These are phyloP conservation scores for Phtheirospermum japonicum DNA, from an alignment of 257 asterid genomes.

Conservation along the genomic window DNA sequence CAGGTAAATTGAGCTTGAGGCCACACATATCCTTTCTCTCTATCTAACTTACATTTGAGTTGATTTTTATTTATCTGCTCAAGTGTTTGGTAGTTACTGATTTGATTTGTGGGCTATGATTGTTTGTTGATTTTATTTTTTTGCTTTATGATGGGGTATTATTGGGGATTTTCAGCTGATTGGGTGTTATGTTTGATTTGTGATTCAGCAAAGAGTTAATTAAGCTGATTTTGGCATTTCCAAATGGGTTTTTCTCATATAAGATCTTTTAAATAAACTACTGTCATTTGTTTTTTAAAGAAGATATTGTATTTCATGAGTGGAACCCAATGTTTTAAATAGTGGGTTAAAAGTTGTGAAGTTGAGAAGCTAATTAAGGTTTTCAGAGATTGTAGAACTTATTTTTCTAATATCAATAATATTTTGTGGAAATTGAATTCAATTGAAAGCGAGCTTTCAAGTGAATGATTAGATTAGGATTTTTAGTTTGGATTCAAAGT, in stretches of 20 bases:
- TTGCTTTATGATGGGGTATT: conserved; percentile 4
- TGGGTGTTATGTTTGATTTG: too few species aligned
- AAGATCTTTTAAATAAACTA: too few species aligned
- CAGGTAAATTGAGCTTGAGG: conserved; percentile 26
- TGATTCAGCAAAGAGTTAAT: too few species aligned
- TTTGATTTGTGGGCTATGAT: conserved; percentile 27
- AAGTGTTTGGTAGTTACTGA: conserved; percentile 7
- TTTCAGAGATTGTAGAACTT: background rate
- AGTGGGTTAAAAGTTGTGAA: background rate
- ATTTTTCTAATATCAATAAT: too few species aligned
- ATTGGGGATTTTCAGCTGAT: background rate
- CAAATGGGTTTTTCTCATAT: background rate
- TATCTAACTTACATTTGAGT: background rate
- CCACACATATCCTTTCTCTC: background rate
- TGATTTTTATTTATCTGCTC: background rate
- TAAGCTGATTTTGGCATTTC: background rate
- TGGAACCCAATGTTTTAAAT: background rate
- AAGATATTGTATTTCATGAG: background rate
- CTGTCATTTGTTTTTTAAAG: too few species aligned
- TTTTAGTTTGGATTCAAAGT: background rate
- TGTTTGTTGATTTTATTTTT: background rate
- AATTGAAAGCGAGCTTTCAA: background rate
- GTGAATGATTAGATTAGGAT: background rate
- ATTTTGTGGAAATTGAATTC: background rate
- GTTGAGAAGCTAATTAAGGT: background rate